Conservation (phyloP, 768 basidiomycete genomes). For the Lentinula boryana region DNA sequence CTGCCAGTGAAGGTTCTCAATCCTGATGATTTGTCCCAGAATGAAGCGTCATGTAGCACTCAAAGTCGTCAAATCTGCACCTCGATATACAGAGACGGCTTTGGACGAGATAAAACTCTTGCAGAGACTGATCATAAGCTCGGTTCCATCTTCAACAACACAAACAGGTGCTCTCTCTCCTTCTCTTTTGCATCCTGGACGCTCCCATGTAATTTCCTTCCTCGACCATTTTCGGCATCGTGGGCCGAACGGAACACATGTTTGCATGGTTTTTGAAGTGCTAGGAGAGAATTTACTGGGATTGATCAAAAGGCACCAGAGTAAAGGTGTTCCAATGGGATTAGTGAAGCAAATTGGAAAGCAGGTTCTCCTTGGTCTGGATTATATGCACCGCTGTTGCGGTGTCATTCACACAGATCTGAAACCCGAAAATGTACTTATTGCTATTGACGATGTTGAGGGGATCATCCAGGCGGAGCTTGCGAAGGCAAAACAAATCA, state of each 20-base stretch:
- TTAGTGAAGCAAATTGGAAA: conserved; percentile 96
- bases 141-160: conserved; percentile 53
- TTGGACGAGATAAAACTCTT: conserved; percentile 98
- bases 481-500: conserved; percentile 18
- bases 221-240: conserved; percentile 97
- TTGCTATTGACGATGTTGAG: conserved; percentile 96
- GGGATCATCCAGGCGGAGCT: conserved; percentile 84
- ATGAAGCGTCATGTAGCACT: conserved; percentile 95
- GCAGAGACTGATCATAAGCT: conserved; percentile 87
- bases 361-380: conserved; percentile 87
- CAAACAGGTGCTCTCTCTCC: conserved; percentile 32
- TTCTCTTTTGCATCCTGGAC: conserved; percentile 75
- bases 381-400: conserved; percentile 97
- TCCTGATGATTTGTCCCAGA: conserved; percentile 33
- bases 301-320: conserved; percentile 96
- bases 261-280: conserved; percentile 99
- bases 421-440: conserved; percentile 97
- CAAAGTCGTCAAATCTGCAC: conserved; percentile 98
- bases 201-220: conserved; percentile 94
- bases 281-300: conserved; percentile 95
- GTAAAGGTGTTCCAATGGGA: conserved; percentile 92
- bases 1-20: conserved; percentile 12
- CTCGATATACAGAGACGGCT: conserved; percentile 95
- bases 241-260: conserved; percentile 94
- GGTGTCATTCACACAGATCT: conserved; percentile 98